Percentiles rank a stretch among this genome's conserved stretches.
Evolutionary conservation across 345 rosid genomes (phyloP).

Genomic region (Euclidium syriacum): DNA sequence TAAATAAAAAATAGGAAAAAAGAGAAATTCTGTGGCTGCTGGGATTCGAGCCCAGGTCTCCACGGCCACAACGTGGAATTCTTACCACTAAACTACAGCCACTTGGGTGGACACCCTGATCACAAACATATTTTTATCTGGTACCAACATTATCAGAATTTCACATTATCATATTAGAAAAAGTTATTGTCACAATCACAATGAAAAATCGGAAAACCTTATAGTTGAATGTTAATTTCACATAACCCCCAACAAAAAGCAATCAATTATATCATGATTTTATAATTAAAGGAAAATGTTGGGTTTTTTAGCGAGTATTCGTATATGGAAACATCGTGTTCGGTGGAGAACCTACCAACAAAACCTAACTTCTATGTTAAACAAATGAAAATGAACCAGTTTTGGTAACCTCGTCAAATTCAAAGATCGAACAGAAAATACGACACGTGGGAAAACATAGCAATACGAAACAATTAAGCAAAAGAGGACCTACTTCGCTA

Average conservation of each 20-base stretch:
- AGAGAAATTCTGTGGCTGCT: constrained; percentile 90
- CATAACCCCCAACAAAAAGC: too few relatives aligned
- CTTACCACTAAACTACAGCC: constrained; percentile 85
- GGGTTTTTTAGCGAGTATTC: not conserved
- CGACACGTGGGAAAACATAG: not conserved
- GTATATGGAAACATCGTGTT: not conserved
- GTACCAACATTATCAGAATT: too few relatives aligned
- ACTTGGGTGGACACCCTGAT: not conserved
- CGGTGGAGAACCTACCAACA: not conserved
- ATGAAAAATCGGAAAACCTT: too few relatives aligned
- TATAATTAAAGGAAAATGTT: too few relatives aligned
- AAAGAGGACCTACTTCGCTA: not conserved
- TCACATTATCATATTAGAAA: too few relatives aligned
- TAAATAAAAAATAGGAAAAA: not conserved
- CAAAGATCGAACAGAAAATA: constrained; percentile 3
- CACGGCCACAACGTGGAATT: constrained; percentile 90
- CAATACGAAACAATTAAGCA: constrained; percentile 10
- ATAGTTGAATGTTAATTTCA: too few relatives aligned
- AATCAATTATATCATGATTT: too few relatives aligned
- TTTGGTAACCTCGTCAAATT: constrained; percentile 15
- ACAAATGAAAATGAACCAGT: not conserved
- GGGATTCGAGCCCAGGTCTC: constrained; percentile 88
- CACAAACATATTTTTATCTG: too few relatives aligned
- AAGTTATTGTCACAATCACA: too few relatives aligned
- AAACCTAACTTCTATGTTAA: not conserved